phyloP scores from a whole-genome alignment of 805 yeast species.

The Saccharomyces paradoxus region DNA sequence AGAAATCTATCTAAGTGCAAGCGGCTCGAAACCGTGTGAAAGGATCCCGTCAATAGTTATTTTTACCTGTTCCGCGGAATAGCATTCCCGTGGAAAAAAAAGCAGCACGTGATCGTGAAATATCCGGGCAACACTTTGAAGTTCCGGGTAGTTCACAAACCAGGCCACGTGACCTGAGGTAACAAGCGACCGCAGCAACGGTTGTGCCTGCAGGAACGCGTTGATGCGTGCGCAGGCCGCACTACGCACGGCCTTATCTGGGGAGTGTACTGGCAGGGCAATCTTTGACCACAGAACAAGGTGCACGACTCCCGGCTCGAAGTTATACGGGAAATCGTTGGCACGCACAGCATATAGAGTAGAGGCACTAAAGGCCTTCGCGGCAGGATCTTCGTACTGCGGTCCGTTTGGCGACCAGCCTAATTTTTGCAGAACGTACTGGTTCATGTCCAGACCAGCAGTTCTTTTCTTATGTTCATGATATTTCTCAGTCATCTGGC shows the following conservation, averaged over 20 bases:
- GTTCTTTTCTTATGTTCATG: conserved; percentile 38
- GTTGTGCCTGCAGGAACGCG: conserved; percentile 39
- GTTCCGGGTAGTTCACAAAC: conserved; percentile 65
- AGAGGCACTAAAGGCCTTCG: conserved; percentile 21
- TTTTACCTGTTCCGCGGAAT: conserved; percentile 26
- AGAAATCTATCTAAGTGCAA: neutral
- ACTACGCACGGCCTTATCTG: conserved; percentile 16
- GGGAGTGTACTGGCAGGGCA: conserved; percentile 40
- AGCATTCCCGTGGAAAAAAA: conserved; percentile 30
- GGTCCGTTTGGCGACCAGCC: conserved; percentile 34
- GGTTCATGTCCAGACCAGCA: conserved; percentile 35
- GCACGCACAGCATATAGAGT: conserved; percentile 35
- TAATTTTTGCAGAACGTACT: conserved; percentile 43
- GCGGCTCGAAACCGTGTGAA: conserved; percentile 3
- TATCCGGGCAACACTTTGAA: conserved; percentile 59
- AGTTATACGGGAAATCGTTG: conserved; percentile 64
- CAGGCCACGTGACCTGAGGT: conserved; percentile 28
- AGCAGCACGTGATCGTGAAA: conserved; percentile 52
- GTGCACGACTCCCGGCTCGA: conserved; percentile 45
- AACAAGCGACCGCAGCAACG: conserved; percentile 21
- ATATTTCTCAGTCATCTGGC: conserved; percentile 38
- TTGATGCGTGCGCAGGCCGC: conserved; percentile 38
- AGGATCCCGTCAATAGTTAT: conserved; percentile 1
- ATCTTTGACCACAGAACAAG: conserved; percentile 62
- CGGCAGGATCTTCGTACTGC: conserved; percentile 11